These are phyloP conservation scores for Microdochium paspali DNA, from an alignment of 2,329 filamentous ascomycete species.

Conservation along the genomic window DNA sequence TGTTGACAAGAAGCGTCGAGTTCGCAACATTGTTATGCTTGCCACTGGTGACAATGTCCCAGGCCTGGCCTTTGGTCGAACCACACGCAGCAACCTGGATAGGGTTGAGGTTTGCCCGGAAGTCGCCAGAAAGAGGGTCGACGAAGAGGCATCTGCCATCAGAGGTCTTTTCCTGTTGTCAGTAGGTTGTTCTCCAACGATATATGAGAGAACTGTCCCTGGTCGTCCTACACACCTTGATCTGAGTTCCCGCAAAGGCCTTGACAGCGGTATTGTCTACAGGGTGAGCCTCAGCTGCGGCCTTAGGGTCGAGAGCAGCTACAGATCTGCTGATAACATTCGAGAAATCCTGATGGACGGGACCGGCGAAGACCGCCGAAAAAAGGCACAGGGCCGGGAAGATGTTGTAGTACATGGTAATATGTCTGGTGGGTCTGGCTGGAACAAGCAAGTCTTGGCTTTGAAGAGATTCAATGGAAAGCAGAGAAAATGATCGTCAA, in stretches of 20 bases:
- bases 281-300: slow-evolving; percentile 25
- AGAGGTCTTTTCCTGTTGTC: slow-evolving; percentile 20
- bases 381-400: not conserved
- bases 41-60: slow-evolving; percentile 35
- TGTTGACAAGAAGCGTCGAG: slow-evolving; percentile 43
- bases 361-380: not conserved
- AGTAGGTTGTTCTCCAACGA: not conserved
- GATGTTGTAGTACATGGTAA: not conserved
- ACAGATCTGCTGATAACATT: not conserved
- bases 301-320: not conserved
- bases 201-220: slow-evolving; percentile 1
- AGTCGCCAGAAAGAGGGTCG: slow-evolving; percentile 32
- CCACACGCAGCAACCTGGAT: slow-evolving; percentile 30
- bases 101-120: slow-evolving; percentile 32
- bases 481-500: not conserved
- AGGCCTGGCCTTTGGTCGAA: slow-evolving; percentile 27
- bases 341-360: not conserved
- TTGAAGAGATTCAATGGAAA: not conserved
- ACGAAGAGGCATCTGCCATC: slow-evolving; percentile 31
- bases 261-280: slow-evolving; percentile 30
- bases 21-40: slow-evolving; percentile 37
- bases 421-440: not conserved
- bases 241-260: slow-evolving; percentile 26
- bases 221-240: too few species aligned
- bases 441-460: not conserved